Base-by-base conservation (phyloP, 78 protist genomes). In the Dictyostelium citrinum region DNA sequence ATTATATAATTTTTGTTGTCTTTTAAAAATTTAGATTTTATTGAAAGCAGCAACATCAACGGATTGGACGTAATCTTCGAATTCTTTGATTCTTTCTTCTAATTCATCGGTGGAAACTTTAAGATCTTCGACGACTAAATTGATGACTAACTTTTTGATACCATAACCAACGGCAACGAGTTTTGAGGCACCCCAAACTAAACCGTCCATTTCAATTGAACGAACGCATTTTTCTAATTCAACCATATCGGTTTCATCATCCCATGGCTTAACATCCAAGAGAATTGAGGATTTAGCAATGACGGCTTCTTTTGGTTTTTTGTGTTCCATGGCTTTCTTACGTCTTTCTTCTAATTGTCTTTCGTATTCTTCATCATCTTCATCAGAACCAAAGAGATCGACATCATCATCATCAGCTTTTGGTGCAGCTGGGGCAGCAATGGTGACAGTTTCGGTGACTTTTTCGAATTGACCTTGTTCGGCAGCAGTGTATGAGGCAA, bases 211-310 rank as follows among this genome's bases (percentile, higher is more conserved):
- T 72, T 67, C 93, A 91, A 96, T 83, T 60, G 85, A 16, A 84
- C 97, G 91, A 51, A 95, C 97, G 9, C 70, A 22, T 43, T 33
- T 74, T 80, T 95, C 98, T 24, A 96, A 10, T 77, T 93, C 95
- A 29, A 1, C 97, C 97, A 97, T 78, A 72, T 76, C 93, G 12
- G 98, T 98, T 79, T 75, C 90, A 51, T 95, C 98, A 61, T 96
- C 99, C 98, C 97, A 98, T 11, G 98, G 98, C 94, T 98, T 98
- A 72, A 98, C 97, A 72, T 97, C 98, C 64, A 97, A 14, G 41
- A 95, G 31, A 77, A 98, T 84, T 43, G 80, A 68, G 7, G 98
- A 96, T 96, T 97, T 97, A 58, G 94, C 93, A 76, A 75, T 70
- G 22, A 71, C 84, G 91, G 83, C 45, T 37, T 61, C 84, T 74